phyloP scores from a whole-genome alignment of 176 grass and related monocot species.

The Oryza glumipatula region DNA sequence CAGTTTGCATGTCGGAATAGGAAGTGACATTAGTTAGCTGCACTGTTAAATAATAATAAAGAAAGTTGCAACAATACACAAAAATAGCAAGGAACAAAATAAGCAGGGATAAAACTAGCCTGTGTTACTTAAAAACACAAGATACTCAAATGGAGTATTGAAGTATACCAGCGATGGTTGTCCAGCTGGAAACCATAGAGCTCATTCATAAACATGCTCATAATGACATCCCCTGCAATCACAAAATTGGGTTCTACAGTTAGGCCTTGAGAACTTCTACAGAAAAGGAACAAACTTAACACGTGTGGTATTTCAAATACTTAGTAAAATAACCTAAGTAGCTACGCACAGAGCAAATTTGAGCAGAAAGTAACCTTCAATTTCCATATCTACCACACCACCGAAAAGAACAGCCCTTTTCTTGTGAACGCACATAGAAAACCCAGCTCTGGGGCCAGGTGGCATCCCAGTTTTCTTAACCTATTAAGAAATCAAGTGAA shows the following conservation, averaged over 20 bases:
- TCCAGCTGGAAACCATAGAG: conserved; percentile 95
- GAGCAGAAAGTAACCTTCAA: conserved; percentile 68
- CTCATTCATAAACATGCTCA: conserved; percentile 99
- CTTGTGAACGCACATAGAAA: conserved; percentile 97
- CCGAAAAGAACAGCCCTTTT: conserved; percentile 94
- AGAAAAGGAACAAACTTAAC: conserved; percentile 3
- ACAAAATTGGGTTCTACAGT: conserved; percentile 34
- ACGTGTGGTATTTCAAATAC: conserved; percentile 17
- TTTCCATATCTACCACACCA: conserved; percentile 96
- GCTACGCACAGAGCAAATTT: conserved; percentile 35
- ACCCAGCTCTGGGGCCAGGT: conserved; percentile 89
- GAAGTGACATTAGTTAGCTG: not conserved
- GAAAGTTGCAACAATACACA: not conserved
- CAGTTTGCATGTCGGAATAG: not conserved
- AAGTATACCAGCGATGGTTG: conserved; percentile 76
- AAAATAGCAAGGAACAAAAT: conserved; percentile 1
- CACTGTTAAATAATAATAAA: not conserved
- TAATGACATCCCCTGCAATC: conserved; percentile 76
- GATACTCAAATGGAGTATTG: conserved; percentile 29
- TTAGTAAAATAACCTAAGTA: conserved; percentile 28
- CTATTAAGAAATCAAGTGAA: conserved; percentile 48
- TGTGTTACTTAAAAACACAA: conserved; percentile 23
- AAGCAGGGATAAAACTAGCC: conserved; percentile 4
- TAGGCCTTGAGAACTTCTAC: conserved; percentile 24
- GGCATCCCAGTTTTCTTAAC: conserved; percentile 97